A percentile compares a stretch with the other conserved stretches of the same genome.
Evolutionary conservation across 441 rosid species (phyloP).

Genomic region (Gossypium schwendimanii): DNA sequence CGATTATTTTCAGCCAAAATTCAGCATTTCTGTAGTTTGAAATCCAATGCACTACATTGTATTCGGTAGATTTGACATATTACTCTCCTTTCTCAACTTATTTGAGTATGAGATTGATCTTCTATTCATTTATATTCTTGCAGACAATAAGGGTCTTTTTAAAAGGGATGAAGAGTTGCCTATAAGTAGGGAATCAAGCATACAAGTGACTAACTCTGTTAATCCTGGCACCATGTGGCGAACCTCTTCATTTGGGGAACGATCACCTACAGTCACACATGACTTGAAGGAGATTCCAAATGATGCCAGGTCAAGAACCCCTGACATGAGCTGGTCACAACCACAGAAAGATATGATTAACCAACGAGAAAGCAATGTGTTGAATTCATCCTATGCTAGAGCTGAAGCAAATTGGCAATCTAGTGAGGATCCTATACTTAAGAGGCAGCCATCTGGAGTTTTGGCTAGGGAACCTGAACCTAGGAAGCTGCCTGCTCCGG

Average conservation of each 20-base stretch:
- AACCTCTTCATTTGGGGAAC: slow-evolving; percentile 49
- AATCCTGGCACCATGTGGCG: slow-evolving; percentile 51
- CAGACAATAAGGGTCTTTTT: slow-evolving; percentile 44
- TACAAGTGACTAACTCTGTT: slow-evolving; percentile 38
- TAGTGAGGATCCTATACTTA: slow-evolving; percentile 52
- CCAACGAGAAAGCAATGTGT: slow-evolving; percentile 39
- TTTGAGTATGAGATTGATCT: background rate
- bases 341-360: slow-evolving; percentile 36
- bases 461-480: slow-evolving; percentile 67
- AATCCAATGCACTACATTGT: background rate
- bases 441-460: slow-evolving; percentile 59
- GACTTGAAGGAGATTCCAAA: slow-evolving; percentile 44
- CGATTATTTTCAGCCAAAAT: background rate
- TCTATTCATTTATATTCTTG: slow-evolving; percentile 19
- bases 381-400: slow-evolving; percentile 36
- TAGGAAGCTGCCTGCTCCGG: slow-evolving; percentile 66
- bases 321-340: slow-evolving; percentile 8
- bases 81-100: background rate
- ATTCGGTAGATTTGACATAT: background rate
- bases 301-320: background rate
- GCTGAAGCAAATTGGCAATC: slow-evolving; percentile 60
- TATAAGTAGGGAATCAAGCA: slow-evolving; percentile 33
- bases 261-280: slow-evolving; percentile 27
- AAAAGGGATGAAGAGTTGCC: slow-evolving; percentile 45
- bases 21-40: background rate